phyloP scores from a whole-genome alignment of 2,329 filamentous ascomycete genomes.

The Tolypocladium album region DNA sequence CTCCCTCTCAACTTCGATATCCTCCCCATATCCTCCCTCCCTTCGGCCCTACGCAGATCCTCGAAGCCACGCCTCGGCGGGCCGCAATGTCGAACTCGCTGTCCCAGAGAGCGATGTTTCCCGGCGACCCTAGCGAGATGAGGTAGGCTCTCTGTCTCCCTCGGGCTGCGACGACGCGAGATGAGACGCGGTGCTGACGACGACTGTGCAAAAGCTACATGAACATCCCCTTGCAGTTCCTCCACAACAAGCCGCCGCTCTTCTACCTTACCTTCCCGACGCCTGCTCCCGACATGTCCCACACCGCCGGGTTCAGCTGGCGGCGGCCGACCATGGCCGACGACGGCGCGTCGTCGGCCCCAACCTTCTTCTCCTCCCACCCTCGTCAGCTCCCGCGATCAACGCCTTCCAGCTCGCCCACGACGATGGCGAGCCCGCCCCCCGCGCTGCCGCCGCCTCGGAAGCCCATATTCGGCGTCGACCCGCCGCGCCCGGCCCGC shows the following conservation, averaged over 20 bases:
- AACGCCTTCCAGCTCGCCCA: neutral
- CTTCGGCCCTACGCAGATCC: no score
- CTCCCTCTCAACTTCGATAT: neutral
- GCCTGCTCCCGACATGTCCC: slow-evolving; percentile 1
- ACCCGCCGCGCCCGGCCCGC: slow-evolving; percentile 44
- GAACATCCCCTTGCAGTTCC: slow-evolving; percentile 12
- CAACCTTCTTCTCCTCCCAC: slow-evolving; percentile 1
- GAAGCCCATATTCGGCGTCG: slow-evolving; percentile 19
- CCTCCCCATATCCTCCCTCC: neutral
- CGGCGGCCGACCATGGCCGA: slow-evolving; percentile 3
- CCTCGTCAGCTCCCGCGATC: neutral
- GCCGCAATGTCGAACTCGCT: neutral
- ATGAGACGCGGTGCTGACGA: slow-evolving; percentile 4
- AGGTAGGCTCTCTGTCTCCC: slow-evolving; percentile 9
- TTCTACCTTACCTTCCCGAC: slow-evolving; percentile 8
- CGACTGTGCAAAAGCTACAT: slow-evolving; percentile 20
- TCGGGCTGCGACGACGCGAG: neutral
- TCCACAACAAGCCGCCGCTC: slow-evolving; percentile 6
- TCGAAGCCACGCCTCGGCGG: no score
- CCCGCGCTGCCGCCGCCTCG: no score
- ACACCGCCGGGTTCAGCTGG: slow-evolving; percentile 1
- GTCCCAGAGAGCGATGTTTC: neutral
- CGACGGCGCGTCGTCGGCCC: slow-evolving; percentile 3
- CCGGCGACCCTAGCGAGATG: slow-evolving; percentile 6
- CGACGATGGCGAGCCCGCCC: no score